phyloP scores from a whole-genome alignment of 768 basidiomycete genomes.

The Leccinellum albellum region DNA sequence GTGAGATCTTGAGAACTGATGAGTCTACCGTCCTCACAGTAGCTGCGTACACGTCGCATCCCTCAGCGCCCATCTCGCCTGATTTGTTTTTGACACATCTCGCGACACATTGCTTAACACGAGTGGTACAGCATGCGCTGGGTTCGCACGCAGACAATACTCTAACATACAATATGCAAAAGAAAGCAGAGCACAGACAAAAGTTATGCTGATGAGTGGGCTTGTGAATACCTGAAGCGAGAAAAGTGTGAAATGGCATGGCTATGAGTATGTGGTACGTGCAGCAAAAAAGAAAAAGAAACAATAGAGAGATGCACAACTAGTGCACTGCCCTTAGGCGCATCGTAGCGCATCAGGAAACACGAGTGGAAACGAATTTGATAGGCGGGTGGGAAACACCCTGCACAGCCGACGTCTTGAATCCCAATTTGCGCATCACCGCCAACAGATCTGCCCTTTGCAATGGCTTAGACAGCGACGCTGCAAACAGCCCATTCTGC shows the following conservation, averaged over 20 bases:
- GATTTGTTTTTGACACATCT: background rate
- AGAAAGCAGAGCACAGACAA: constrained; percentile 17
- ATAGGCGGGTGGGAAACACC: constrained; percentile 46
- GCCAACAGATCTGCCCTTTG: constrained; percentile 82
- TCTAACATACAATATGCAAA: constrained; percentile 47
- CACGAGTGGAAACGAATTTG: constrained; percentile 46
- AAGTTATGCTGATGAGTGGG: constrained; percentile 30
- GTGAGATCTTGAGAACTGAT: background rate
- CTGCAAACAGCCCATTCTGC: constrained; percentile 68
- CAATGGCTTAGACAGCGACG: constrained; percentile 83
- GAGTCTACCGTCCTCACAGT: background rate
- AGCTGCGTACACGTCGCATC: constrained; percentile 1
- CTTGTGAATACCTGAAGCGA: constrained; percentile 22
- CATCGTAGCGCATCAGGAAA: constrained; percentile 19
- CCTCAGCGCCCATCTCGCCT: constrained; percentile 26
- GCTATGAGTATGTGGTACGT: constrained; percentile 32
- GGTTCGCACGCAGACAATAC: constrained; percentile 26
- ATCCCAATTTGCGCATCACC: constrained; percentile 83
- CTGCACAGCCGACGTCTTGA: constrained; percentile 78
- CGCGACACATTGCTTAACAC: constrained; percentile 1
- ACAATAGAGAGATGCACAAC: constrained; percentile 22
- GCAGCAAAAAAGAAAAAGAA: constrained; percentile 26
- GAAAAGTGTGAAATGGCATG: constrained; percentile 28
- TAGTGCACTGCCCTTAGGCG: constrained; percentile 8
- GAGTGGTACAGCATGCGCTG: constrained; percentile 11